Percentiles rank a stretch among this genome's conserved stretches.
These are phyloP conservation scores for Pythium grandisporangium DNA, from an alignment of 352 stramenopile species.

Conservation along the genomic window DNA sequence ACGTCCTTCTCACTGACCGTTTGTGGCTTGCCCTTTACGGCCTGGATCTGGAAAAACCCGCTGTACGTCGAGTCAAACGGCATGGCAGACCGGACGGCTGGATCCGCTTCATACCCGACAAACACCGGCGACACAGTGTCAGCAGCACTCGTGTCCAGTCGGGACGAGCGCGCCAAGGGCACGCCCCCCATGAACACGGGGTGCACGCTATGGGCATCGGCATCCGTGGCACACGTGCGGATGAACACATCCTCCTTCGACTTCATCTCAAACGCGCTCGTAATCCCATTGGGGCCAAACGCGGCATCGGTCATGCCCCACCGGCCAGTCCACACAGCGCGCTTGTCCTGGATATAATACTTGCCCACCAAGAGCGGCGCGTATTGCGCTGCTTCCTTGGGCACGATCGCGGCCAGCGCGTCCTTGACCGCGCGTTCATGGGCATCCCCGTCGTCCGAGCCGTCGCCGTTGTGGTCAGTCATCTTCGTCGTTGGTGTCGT, in stretches of 20 bases:
- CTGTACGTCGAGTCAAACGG: slow-evolving; percentile 78
- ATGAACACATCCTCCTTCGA: slow-evolving; percentile 75
- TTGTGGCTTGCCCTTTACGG: slow-evolving; percentile 72
- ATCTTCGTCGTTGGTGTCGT: neutral
- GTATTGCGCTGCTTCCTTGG: slow-evolving; percentile 53
- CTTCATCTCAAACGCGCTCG: slow-evolving; percentile 82
- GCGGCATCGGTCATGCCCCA: slow-evolving; percentile 83
- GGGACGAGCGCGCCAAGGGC: slow-evolving; percentile 45
- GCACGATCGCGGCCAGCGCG: slow-evolving; percentile 20
- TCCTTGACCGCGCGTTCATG: slow-evolving; percentile 3
- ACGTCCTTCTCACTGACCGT: slow-evolving; percentile 78
- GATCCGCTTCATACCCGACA: slow-evolving; percentile 57
- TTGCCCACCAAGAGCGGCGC: slow-evolving; percentile 68
- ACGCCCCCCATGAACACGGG: slow-evolving; percentile 33
- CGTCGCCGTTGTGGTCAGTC: slow-evolving; percentile 1
- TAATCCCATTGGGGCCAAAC: slow-evolving; percentile 65
- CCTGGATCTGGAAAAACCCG: slow-evolving; percentile 83
- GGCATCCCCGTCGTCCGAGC: neutral
- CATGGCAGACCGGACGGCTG: slow-evolving; percentile 48
- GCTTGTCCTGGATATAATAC: slow-evolving; percentile 81
- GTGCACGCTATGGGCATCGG: slow-evolving; percentile 30
- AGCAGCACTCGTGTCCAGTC: slow-evolving; percentile 21
- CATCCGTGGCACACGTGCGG: slow-evolving; percentile 19
- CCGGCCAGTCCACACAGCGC: slow-evolving; percentile 61
- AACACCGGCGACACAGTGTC: slow-evolving; percentile 45